These are phyloP conservation scores for Pichia sp. DNA, from an alignment of 1,139 yeast genomes.

Conservation along the genomic window DNA sequence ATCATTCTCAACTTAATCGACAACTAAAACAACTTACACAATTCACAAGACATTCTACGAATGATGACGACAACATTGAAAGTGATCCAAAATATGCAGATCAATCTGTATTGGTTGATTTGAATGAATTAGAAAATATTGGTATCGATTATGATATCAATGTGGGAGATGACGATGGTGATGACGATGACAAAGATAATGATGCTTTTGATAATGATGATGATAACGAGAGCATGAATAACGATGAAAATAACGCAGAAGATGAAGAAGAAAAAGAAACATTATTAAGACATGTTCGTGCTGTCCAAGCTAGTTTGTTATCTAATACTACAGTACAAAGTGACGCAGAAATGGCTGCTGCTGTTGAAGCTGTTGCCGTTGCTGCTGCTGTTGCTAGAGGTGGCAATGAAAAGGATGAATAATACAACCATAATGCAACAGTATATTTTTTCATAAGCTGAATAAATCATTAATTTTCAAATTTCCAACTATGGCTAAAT, in stretches of 20 bases:
- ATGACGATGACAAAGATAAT: not conserved
- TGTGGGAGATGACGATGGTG: slow-evolving; percentile 4
- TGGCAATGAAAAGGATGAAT: not conserved
- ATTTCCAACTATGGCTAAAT: too few species aligned
- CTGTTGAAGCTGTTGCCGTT: slow-evolving; percentile 17
- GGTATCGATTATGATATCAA: slow-evolving; percentile 7
- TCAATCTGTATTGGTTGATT: slow-evolving; percentile 12
- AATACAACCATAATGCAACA: too few species aligned
- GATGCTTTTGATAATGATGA: not conserved
- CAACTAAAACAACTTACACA: slow-evolving; percentile 23
- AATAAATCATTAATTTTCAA: too few species aligned
- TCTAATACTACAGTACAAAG: slow-evolving; percentile 6
- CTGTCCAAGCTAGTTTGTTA: slow-evolving; percentile 10
- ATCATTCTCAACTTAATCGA: slow-evolving; percentile 27
- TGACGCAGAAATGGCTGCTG: slow-evolving; percentile 18
- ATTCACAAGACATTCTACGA: slow-evolving; percentile 17
- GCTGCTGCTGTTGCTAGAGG: slow-evolving; percentile 10
- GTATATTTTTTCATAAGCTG: too few species aligned
- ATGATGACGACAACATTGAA: slow-evolving; percentile 1
- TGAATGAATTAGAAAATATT: slow-evolving; percentile 9
- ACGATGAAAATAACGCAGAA: slow-evolving; percentile 3
- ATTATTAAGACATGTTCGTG: slow-evolving; percentile 13
- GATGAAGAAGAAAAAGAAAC: slow-evolving; percentile 13
- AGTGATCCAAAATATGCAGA: slow-evolving; percentile 2
- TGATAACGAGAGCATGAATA: not conserved